Evolutionary conservation across 2,329 filamentous ascomycete species (phyloP), one percentile per base, ranked within the genome.

Genomic region (Monascus ruber): DNA sequence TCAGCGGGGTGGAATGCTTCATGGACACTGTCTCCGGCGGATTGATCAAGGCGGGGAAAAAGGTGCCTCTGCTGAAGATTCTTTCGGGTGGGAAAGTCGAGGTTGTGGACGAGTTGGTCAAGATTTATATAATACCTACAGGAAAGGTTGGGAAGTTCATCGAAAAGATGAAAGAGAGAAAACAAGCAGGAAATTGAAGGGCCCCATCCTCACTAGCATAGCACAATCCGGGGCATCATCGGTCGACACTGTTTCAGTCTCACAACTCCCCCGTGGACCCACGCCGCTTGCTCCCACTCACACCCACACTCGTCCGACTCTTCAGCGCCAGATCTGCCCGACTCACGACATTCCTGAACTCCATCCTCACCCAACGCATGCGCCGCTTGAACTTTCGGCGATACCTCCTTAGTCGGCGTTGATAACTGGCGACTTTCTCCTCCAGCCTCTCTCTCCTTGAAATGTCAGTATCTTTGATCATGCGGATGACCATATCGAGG

Each of bases 21-120:
- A 82, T 94, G 70, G 87, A 95, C 68, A 96, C 87, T 0, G 64
- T 65, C 4, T 68, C 71, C 0, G 87, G 87, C 0, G 87, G 88
- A 0, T 61, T 98, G 52, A 77, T 94, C 53, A 95, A 94, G 67
- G 80, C 88, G 24, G 89, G 91, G 35, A 88, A 85, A 73, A 91
- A 89, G 56, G 72, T 91, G 47, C 70, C 77, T 17, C 60, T 96
- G 49, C 62, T 86, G 37, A 84, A 86, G 66, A 74, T 89, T 26
- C 63, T 96, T 46, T 71, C 71, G 6, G 77, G 76, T 6, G 86
- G 84, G 5, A 87, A 83, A 54, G 77, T 93, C 5, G 88, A 94
- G 64, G 73, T 98, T 6, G 79, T 94, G 35, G 89, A 98, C 63
- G 83, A 85, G 26, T 64, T 96, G 46, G 76, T 96, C 24, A 79